Evolutionary conservation across 805 yeast genomes (phyloP).

Genomic region (Pichia manshurica): DNA sequence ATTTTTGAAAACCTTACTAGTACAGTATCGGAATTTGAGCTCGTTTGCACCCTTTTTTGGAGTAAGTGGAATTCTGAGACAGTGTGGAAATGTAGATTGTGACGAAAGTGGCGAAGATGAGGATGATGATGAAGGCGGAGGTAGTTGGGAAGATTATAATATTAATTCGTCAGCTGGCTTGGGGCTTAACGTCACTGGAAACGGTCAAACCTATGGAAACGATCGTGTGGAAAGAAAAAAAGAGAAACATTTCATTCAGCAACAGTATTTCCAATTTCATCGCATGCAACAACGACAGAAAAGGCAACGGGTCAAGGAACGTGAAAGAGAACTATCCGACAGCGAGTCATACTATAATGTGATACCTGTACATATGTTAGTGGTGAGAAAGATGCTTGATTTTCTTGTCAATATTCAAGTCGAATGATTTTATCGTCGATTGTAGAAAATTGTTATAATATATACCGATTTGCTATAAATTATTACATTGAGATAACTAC

Average conservation of each 20-base stretch:
- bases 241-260: conserved; percentile 12
- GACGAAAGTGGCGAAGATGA: conserved; percentile 26
- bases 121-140: conserved; percentile 10
- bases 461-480: too few species aligned
- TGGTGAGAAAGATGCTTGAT: conserved; percentile 58
- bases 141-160: conserved; percentile 8
- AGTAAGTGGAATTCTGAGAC: conserved; percentile 10
- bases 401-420: conserved; percentile 55
- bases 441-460: too few species aligned
- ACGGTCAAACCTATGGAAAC: background rate
- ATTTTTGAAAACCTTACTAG: conserved; percentile 49
- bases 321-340: conserved; percentile 5
- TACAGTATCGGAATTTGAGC: conserved; percentile 50
- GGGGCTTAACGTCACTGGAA: background rate
- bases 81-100: conserved; percentile 30
- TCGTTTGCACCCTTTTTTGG: conserved; percentile 25
- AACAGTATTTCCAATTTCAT: conserved; percentile 16
- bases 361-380: conserved; percentile 69
- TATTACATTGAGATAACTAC: too few species aligned
- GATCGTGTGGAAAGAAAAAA: conserved; percentile 8
- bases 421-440: conserved; percentile 16
- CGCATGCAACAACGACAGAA: conserved; percentile 15
- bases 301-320: conserved; percentile 4
- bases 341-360: conserved; percentile 29
- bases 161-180: background rate